Evolutionary conservation across 169 alveolate genomes (phyloP).

Genomic region (Babesia microti): DNA sequence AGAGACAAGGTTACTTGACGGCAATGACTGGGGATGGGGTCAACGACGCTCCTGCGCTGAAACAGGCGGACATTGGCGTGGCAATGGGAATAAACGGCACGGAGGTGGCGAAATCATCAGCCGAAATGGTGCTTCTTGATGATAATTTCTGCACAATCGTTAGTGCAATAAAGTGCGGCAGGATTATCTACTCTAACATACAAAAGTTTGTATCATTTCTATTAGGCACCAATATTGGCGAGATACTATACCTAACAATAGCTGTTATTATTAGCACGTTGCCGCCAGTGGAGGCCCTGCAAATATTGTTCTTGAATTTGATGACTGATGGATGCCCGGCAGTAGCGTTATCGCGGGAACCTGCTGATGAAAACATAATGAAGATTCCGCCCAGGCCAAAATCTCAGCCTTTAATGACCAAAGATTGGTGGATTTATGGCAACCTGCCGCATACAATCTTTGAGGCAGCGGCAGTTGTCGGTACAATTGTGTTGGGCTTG

Average conservation of each 20-base stretch:
- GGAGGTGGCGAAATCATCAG: conserved; percentile 73
- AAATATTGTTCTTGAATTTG: conserved; percentile 74
- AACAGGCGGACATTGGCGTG: conserved; percentile 82
- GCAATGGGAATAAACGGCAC: conserved; percentile 91
- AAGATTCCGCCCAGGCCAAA: conserved; percentile 74
- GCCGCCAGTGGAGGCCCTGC: conserved; percentile 81
- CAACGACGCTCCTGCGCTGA: conserved; percentile 84
- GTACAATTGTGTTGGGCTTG: conserved; percentile 67
- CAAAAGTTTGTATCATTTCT: conserved; percentile 85
- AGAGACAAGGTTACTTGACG: conserved; percentile 78
- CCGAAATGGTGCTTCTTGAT: conserved; percentile 70
- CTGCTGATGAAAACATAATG: conserved; percentile 78
- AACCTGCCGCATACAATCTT: conserved; percentile 78
- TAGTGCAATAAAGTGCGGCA: conserved; percentile 78
- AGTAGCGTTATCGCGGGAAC: conserved; percentile 83
- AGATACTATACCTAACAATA: conserved; percentile 67
- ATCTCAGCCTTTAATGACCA: conserved; percentile 77
- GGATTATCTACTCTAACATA: conserved; percentile 81
- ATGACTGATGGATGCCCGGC: conserved; percentile 88
- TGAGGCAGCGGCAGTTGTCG: conserved; percentile 72
- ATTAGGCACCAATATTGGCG: conserved; percentile 85
- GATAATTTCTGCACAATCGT: conserved; percentile 79
- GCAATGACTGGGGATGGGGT: conserved; percentile 87
- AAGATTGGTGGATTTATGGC: conserved; percentile 81
- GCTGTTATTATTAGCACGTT: conserved; percentile 71